Evolutionary conservation across 805 yeast species (phyloP), one percentile per base, ranked within the genome.

Genomic region (Cyberlindnera mrakii): DNA sequence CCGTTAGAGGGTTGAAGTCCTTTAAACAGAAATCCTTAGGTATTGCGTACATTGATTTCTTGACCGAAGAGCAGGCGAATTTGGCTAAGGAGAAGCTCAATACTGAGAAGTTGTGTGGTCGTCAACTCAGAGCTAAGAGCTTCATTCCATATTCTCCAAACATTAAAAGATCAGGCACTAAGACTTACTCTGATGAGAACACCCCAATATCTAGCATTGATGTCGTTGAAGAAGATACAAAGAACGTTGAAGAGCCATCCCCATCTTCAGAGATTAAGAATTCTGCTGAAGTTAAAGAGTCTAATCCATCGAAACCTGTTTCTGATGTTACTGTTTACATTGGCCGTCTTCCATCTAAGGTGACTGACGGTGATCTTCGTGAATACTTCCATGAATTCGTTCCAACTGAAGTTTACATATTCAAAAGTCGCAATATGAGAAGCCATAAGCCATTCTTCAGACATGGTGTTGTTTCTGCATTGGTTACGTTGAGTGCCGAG

Each of bases 11-110:
- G 11, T 62, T 68, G 44, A 65, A 72, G 35, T 54, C 55, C 6
- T 57, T 54, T 33, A 66, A 64, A 39, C 70, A 67, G 37, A 68
- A 62, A 48, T 75, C 80, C 3, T 61, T 77, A 49, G 91, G 93
- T 4, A 72, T 77, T 55, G 97, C 95, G 13, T 90, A 85, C 64
- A 84, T 88, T 45, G 93, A 88, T 53, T 91, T 82, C 58, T 82
- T 73, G 54, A 71, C 69, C 41, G 74, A 72, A 46, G 88, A 77
- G 41, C 71, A 71, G 33, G 95, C 90, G 41, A 64, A 67, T 55
- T 59, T 66, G 53, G 95, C 89, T 3, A 72, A 87, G 49, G 77
- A 71, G 19, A 71, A 72, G 44, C 74, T 82, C 58, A 73, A 85
- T 54, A 91, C 88, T 37, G 70, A 70, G 52, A 74, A 72, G 35